Evolutionary conservation across 164 flowering plant genomes (phyloP).

Genomic region (Berberis vulgaris): DNA sequence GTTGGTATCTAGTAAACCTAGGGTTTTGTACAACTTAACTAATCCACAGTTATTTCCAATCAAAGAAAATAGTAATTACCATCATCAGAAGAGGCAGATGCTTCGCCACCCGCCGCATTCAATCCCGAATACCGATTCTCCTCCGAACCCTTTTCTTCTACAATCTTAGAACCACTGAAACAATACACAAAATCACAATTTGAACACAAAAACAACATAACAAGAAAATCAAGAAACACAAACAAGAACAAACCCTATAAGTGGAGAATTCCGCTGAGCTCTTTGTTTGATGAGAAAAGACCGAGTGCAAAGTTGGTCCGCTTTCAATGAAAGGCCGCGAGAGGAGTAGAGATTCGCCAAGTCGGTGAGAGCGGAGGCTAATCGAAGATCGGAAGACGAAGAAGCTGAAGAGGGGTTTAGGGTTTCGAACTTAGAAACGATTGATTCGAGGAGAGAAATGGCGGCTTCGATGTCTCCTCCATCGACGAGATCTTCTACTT

Average conservation of each 20-base stretch:
- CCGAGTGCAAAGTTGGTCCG: conserved; percentile 39
- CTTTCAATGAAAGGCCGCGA: conserved; percentile 48
- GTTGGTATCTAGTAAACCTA: too few species aligned
- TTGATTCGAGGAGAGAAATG: conserved; percentile 41
- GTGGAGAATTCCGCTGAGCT: too few species aligned
- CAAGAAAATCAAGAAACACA: too few species aligned
- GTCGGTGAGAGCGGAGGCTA: conserved; percentile 44
- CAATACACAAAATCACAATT: too few species aligned
- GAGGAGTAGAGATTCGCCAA: conserved; percentile 49
- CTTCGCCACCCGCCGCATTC: conserved; percentile 2
- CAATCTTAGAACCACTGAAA: conserved; percentile 6
- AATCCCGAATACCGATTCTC: conserved; percentile 5
- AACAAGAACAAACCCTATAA: too few species aligned
- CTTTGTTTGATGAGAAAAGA: conserved; percentile 32
- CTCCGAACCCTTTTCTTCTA: conserved; percentile 2
- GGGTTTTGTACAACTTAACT: background rate
- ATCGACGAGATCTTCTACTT: conserved; percentile 46
- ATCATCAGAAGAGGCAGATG: conserved; percentile 6
- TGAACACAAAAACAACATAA: too few species aligned
- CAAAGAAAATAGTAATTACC: conserved; percentile 5
- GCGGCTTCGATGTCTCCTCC: conserved; percentile 44
- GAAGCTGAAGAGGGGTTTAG: background rate
- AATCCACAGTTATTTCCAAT: background rate
- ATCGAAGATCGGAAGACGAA: conserved; percentile 11
- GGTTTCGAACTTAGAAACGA: conserved; percentile 26